Percentiles rank a stretch among this genome's conserved stretches.
phyloP scores from a whole-genome alignment of 768 basidiomycete genomes.

The Kwoniella bestiolae region DNA sequence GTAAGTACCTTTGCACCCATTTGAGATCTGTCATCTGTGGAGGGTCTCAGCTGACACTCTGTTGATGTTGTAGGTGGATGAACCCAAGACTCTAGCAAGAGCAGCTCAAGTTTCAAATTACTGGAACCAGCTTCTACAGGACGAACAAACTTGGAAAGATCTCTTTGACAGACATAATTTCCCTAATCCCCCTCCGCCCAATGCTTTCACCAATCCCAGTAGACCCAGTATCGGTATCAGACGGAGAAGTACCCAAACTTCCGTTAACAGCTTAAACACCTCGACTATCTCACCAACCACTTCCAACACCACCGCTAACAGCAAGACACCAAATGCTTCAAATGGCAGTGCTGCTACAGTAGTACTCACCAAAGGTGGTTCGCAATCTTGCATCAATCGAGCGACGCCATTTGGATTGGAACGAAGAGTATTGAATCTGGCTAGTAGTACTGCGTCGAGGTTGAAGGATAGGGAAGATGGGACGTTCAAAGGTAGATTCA shows the following conservation, averaged over 20 bases:
- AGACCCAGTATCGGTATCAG: conserved; percentile 8
- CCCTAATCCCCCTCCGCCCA: conserved; percentile 14
- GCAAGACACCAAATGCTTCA: too few relatives aligned
- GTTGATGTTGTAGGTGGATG: conserved; percentile 62
- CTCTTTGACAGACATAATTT: conserved; percentile 70
- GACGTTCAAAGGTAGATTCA: conserved; percentile 72
- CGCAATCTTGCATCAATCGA: background rate
- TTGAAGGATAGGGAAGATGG: conserved; percentile 19
- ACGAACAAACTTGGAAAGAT: conserved; percentile 78
- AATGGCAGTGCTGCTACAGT: background rate
- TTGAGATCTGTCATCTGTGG: too few relatives aligned
- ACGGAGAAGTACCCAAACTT: conserved; percentile 10
- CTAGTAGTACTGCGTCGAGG: background rate
- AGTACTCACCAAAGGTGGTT: background rate
- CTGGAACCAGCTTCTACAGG: conserved; percentile 72
- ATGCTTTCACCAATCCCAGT: conserved; percentile 1
- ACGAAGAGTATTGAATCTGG: conserved; percentile 10
- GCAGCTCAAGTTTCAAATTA: conserved; percentile 71
- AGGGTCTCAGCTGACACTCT: too few relatives aligned
- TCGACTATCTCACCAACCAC: background rate
- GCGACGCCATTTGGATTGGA: conserved; percentile 19
- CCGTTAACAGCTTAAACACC: background rate
- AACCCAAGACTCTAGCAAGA: conserved; percentile 71
- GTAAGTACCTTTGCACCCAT: conserved; percentile 52
- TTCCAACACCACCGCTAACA: background rate